Conservation (phyloP, 768 basidiomycete species). For the Cystobasidium onofrii region DNA sequence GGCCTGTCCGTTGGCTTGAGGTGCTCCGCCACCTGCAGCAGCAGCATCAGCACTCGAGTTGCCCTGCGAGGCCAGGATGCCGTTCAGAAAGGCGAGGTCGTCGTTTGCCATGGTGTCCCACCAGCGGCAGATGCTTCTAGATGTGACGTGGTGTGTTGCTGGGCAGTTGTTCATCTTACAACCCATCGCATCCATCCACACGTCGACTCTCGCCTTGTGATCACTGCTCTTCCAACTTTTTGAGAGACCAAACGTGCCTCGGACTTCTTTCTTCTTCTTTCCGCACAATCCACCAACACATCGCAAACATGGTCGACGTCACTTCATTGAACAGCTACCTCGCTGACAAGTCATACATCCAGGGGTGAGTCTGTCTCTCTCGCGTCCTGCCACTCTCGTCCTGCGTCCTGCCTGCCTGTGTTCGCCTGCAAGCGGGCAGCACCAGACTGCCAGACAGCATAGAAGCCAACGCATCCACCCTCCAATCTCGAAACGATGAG, state of each 20-base stretch:
- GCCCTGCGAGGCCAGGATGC: not conserved
- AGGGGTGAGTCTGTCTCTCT: slow-evolving; percentile 61
- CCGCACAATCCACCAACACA: too few species aligned
- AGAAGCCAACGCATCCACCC: not conserved
- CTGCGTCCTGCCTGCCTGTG: slow-evolving; percentile 34
- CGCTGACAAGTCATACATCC: slow-evolving; percentile 73
- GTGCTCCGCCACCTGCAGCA: not conserved
- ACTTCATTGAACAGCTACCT: slow-evolving; percentile 70
- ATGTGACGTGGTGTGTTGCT: not conserved
- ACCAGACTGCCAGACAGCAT: slow-evolving; percentile 34
- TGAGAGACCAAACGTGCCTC: not conserved
- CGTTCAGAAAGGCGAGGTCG: slow-evolving; percentile 19
- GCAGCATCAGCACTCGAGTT: not conserved
- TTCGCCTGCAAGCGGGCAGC: not conserved
- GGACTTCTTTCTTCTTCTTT: not conserved
- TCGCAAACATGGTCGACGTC: slow-evolving; percentile 26
- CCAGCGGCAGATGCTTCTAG: too few species aligned
- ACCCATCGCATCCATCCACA: not conserved
- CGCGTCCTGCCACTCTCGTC: not conserved
- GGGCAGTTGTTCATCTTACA: not conserved
- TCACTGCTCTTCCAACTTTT: not conserved
- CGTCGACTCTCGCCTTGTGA: not conserved
- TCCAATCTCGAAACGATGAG: slow-evolving; percentile 55
- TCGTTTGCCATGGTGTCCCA: not conserved
- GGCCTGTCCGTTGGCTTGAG: not conserved